Percentiles rank a stretch among this genome's conserved stretches.
phyloP scores from a whole-genome alignment of 1,139 yeast genomes.

The Suhomyces guaymorum region DNA sequence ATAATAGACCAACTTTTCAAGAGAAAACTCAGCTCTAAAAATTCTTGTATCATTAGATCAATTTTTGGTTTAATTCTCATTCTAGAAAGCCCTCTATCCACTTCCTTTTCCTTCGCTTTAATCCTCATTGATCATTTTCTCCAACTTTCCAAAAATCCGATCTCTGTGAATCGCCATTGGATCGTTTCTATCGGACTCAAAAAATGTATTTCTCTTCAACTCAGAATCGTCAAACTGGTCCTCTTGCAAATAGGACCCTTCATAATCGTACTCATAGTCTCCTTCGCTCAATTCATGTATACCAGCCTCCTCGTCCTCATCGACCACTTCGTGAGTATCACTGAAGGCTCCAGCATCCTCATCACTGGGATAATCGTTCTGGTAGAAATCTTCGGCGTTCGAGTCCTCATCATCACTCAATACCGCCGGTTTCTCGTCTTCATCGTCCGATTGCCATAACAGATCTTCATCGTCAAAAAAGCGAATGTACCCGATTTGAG shows the following conservation, averaged over 20 bases:
- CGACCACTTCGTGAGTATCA: constrained; percentile 22
- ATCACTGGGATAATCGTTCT: constrained; percentile 93
- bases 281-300: constrained; percentile 24
- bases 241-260: constrained; percentile 16
- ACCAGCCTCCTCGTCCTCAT: constrained; percentile 43
- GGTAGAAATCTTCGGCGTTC: constrained; percentile 83
- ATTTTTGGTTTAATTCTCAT: too few species aligned
- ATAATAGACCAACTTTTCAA: not conserved
- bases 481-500: constrained; percentile 64
- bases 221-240: constrained; percentile 26
- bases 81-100: not conserved
- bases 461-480: constrained; percentile 62
- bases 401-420: constrained; percentile 47
- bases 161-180: constrained; percentile 66
- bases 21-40: not conserved
- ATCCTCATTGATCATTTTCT: constrained; percentile 43
- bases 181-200: constrained; percentile 55
- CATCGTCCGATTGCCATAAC: constrained; percentile 51
- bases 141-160: constrained; percentile 55
- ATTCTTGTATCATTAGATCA: too few species aligned
- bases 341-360: constrained; percentile 59
- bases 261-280: constrained; percentile 29
- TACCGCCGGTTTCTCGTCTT: constrained; percentile 36
- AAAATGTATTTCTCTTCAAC: constrained; percentile 49
- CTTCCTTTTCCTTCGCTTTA: not conserved